Base-by-base conservation (phyloP, 768 basidiomycete genomes). In the Phlegmacium glaucopus region DNA sequence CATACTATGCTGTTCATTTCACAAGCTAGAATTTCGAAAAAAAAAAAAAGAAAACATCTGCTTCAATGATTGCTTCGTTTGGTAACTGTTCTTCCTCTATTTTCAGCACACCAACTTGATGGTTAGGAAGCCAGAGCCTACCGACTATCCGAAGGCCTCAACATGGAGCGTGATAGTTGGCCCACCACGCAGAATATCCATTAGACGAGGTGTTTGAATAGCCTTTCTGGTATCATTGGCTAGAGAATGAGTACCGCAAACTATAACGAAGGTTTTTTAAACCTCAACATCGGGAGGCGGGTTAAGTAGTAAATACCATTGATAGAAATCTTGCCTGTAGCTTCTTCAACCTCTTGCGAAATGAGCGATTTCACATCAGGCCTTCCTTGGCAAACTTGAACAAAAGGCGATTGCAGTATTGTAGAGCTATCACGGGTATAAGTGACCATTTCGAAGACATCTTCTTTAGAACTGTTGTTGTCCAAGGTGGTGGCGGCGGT, bases 211-310 rank as follows among this genome's bases (percentile, higher is more conserved):
- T 9, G 62, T 55, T 6, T 72, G 64, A 44, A 82, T 22, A 22
- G 5, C 22, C 22, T 22, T 22, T 5, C 22, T 22, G 22, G 22
- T 5, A 22, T 2, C 22, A 22, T 22, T 22, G 22, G 22, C 22
- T 42, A 2, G 52, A 75, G 72, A 18, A 80, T 57, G 9, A 61
- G 52, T 70, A 2, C 80, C 80, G 41, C 79, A 82, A 0, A 80
- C 79, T 82, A 13, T 10, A 44, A 27, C 40, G 5, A 22, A 22
- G 22, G n/a, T n/a, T n/a, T n/a, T 22, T 22, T 22, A 22, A 22
- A 22, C 2, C 2, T 22, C 2, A 22, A 22, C 3, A 5, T 22
- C 5, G 22, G 2, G 3, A 22, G 22, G 22, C 5, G 22, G 22
- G 22, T 22, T 22, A 22, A 22, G 17, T 10, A 28, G 11, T 0